Conservation (phyloP, 1,284 basidiomycete species). For the Sphagnurus paluster region DNA sequence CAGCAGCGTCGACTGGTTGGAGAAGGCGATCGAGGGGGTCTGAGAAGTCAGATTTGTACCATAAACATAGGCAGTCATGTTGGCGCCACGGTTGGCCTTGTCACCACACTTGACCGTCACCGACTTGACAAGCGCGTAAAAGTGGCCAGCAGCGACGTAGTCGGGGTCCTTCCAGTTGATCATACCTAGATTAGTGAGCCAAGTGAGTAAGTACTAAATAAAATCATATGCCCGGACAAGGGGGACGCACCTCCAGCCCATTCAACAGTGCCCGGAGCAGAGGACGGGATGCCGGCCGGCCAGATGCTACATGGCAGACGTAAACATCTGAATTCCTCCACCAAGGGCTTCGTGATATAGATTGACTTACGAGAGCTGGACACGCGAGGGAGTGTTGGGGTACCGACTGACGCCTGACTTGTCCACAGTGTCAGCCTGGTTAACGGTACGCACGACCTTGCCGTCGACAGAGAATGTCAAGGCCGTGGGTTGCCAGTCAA, state of each 20-base stretch:
- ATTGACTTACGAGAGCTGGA: conserved; percentile 66
- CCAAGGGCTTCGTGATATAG: neutral
- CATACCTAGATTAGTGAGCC: conserved; percentile 41
- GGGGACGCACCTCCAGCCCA: conserved; percentile 62
- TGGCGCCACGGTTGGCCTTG: conserved; percentile 36
- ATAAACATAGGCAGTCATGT: conserved; percentile 64
- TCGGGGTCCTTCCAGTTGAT: conserved; percentile 79
- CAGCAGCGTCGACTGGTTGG: conserved; percentile 51
- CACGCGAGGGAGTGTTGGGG: conserved; percentile 74
- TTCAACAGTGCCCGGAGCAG: conserved; percentile 64
- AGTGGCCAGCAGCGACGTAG: conserved; percentile 64
- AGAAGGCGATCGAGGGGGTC: conserved; percentile 52
- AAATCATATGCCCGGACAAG: neutral
- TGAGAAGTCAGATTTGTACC: conserved; percentile 50
- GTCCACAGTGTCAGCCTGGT: conserved; percentile 57
- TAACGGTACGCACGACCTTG: conserved; percentile 65
- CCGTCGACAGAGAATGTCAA: conserved; percentile 74
- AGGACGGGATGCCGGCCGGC: conserved; percentile 69
- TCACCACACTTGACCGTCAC: conserved; percentile 64
- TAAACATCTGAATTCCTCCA: conserved; percentile 1
- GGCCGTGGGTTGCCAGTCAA: conserved; percentile 75
- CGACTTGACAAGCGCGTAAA: conserved; percentile 58
- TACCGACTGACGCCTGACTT: conserved; percentile 53
- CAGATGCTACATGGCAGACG: conserved; percentile 52
- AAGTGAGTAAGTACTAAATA: neutral